Evolutionary conservation across 768 basidiomycete species (phyloP).

Genomic region (Paxillus rubicundulus): DNA sequence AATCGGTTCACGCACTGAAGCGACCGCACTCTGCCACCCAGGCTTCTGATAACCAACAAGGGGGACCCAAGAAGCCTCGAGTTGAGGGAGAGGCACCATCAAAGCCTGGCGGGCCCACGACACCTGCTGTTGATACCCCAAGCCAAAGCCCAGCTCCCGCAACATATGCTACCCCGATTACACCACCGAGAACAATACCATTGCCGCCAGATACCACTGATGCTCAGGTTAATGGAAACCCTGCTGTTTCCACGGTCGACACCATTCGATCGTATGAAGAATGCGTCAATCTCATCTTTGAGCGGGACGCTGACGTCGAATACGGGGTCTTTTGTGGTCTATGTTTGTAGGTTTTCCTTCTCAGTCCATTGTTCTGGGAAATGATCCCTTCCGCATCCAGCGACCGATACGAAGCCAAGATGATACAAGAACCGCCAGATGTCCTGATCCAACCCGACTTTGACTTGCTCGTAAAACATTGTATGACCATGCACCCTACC

Average conservation of each 20-base stretch:
- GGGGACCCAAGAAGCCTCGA: slow-evolving; percentile 20
- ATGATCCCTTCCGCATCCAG: slow-evolving; percentile 12
- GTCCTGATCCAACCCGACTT: slow-evolving; percentile 28
- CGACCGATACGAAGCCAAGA: slow-evolving; percentile 23
- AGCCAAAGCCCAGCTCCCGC: neutral
- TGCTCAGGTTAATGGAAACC: neutral
- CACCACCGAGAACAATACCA: neutral
- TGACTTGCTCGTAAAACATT: slow-evolving; percentile 49
- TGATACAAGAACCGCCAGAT: slow-evolving; percentile 31
- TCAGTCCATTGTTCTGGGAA: neutral
- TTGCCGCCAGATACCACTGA: neutral
- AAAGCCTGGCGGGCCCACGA: neutral
- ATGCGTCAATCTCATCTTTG: slow-evolving; percentile 39
- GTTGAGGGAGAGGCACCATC: slow-evolving; percentile 7
- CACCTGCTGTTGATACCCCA: neutral
- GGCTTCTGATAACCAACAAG: slow-evolving; percentile 6
- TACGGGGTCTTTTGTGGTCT: slow-evolving; percentile 41
- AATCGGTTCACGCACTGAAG: slow-evolving; percentile 7
- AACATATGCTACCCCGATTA: neutral
- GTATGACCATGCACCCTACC: slow-evolving; percentile 44
- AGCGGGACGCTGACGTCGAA: slow-evolving; percentile 29
- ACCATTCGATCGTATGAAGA: slow-evolving; percentile 41
- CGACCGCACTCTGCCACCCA: slow-evolving; percentile 15
- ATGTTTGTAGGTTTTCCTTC: slow-evolving; percentile 46
- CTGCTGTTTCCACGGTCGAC: neutral